These are phyloP conservation scores for Wickerhamiella vanderwaltii DNA, from an alignment of 805 yeast species.

Conservation along the genomic window DNA sequence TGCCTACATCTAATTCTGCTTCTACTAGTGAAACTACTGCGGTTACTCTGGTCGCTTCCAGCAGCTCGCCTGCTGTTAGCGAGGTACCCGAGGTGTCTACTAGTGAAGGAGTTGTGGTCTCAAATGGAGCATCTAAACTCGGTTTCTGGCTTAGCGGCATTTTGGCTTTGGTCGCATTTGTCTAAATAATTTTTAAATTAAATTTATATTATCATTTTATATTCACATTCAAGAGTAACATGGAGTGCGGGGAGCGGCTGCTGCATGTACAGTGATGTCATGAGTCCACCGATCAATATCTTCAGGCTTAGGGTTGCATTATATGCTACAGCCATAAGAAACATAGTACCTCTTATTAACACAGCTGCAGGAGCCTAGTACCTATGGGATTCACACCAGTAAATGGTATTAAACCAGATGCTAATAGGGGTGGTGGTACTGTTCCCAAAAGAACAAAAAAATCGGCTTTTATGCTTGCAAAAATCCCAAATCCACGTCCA, in stretches of 20 bases:
- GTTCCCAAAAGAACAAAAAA: not conserved
- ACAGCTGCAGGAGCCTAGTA: too few species aligned
- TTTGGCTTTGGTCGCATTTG: not conserved
- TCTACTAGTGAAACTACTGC: too few species aligned
- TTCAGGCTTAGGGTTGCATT: too few species aligned
- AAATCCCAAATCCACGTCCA: conserved; percentile 5
- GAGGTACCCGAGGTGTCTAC: conserved; percentile 2
- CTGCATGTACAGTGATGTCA: too few species aligned
- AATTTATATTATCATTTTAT: too few species aligned
- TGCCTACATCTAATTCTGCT: not conserved
- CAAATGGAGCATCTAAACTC: conserved; percentile 7
- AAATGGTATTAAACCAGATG: not conserved
- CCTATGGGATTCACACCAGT: conserved; percentile 8
- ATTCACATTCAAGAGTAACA: too few species aligned
- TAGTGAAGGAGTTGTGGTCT: conserved; percentile 2
- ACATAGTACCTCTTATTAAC: too few species aligned
- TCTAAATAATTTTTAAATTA: not conserved
- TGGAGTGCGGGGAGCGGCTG: too few species aligned
- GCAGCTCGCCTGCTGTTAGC: not conserved
- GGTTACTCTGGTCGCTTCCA: not conserved
- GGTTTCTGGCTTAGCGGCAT: not conserved
- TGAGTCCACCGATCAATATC: too few species aligned
- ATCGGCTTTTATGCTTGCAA: not conserved
- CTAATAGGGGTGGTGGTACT: not conserved
- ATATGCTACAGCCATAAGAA: too few species aligned